Percentiles rank a stretch among this genome's conserved stretches.
Conservation (phyloP, 2,329 filamentous ascomycete species). For the Fusarium scirpi region DNA sequence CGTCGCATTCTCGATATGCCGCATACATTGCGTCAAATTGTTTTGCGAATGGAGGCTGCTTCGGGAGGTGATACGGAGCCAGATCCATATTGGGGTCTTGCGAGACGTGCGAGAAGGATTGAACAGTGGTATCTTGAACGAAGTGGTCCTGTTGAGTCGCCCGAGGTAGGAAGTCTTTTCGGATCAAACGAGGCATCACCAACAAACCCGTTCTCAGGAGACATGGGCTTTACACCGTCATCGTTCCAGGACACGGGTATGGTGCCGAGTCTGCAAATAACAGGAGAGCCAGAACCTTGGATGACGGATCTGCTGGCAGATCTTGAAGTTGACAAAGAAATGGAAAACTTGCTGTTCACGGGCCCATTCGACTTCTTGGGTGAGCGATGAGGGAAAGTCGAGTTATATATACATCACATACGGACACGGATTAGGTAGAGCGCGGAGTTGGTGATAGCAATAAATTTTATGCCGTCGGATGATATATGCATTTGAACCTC, state of each 20-base stretch:
- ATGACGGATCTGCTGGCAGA: slow-evolving; percentile 34
- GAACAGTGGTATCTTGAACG: slow-evolving; percentile 43
- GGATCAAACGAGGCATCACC: slow-evolving; percentile 32
- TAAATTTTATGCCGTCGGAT: slow-evolving; percentile 12
- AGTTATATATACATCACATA: slow-evolving; percentile 8
- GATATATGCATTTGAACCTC: not conserved
- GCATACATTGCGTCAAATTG: slow-evolving; percentile 48
- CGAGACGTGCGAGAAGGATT: slow-evolving; percentile 31
- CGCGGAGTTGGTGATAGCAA: slow-evolving; percentile 21
- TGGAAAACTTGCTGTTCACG: slow-evolving; percentile 37
- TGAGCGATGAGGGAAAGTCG: slow-evolving; percentile 1
- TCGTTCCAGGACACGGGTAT: slow-evolving; percentile 16
- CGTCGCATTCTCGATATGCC: slow-evolving; percentile 48
- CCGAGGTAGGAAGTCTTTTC: slow-evolving; percentile 34
- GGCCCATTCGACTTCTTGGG: slow-evolving; percentile 42
- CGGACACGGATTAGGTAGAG: slow-evolving; percentile 31
- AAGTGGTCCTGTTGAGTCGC: slow-evolving; percentile 24
- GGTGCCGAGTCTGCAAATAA: slow-evolving; percentile 33
- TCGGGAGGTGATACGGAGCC: slow-evolving; percentile 30
- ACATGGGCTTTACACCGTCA: slow-evolving; percentile 22
- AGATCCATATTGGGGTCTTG: slow-evolving; percentile 46
- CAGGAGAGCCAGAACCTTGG: slow-evolving; percentile 32
- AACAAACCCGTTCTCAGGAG: slow-evolving; percentile 4
- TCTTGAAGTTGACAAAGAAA: slow-evolving; percentile 32
- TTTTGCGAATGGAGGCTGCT: slow-evolving; percentile 46